Percentiles rank a stretch among this genome's conserved stretches.
phyloP scores from a whole-genome alignment of 257 asterid species.

The Capsicum rhomboideum region DNA sequence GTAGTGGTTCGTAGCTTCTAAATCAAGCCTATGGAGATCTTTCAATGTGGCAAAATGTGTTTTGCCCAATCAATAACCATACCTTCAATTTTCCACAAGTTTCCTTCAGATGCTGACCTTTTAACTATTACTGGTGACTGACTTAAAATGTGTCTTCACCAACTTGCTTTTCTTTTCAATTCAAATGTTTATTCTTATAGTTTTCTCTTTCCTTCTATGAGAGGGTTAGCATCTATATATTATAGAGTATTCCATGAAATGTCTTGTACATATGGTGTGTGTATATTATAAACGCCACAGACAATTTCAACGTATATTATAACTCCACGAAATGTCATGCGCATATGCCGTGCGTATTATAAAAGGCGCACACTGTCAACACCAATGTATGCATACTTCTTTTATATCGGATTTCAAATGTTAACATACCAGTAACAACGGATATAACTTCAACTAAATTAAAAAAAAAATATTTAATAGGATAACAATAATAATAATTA shows the following conservation, averaged over 20 bases:
- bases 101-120: not conserved
- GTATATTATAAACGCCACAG: not conserved
- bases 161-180: not conserved
- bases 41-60: not conserved
- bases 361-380: not conserved
- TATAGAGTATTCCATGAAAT: not conserved
- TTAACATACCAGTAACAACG: not conserved
- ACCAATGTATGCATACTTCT: not conserved
- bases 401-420: not conserved
- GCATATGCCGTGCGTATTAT: not conserved
- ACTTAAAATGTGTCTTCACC: not conserved
- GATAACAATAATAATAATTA: too few relatives aligned
- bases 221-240: not conserved
- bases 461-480: not conserved
- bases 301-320: not conserved
- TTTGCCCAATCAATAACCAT: not conserved
- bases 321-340: not conserved
- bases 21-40: not conserved
- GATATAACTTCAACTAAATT: too few relatives aligned
- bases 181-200: not conserved
- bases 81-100: not conserved
- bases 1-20: not conserved
- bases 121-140: not conserved
- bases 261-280: not conserved
- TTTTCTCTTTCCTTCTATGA: not conserved